Base-by-base conservation (phyloP, 768 basidiomycete species). In the Russula brevipes region DNA sequence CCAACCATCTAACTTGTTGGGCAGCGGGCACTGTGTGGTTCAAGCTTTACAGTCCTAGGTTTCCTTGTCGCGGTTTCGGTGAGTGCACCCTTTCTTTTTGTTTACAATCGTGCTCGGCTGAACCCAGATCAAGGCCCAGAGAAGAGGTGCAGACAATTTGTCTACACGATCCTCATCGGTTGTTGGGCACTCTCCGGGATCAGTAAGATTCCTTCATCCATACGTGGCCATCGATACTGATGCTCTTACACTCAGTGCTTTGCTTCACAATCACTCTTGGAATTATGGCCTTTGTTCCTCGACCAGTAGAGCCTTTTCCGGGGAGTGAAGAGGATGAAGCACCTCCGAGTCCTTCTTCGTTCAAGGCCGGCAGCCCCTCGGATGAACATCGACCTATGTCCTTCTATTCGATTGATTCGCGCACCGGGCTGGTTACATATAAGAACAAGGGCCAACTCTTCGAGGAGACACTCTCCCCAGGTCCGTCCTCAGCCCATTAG, bases 61-160 rank as follows among this genome's bases (percentile, higher is more conserved):
- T 66, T 59, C 58, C 65, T 41, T 66, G 65, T 57, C 47, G 14
- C 39, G 36, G 30, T 12, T 54, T 66, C 36, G 33, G 65, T 66
- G 54, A 52, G 59, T 46, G n/a, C 30, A 5, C 31, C 30, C n/a
- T 5, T 6, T 30, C 38, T 31, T 30, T 42, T 31, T 39, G 5
- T 41, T 50, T 14, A 16, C 12, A 39, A 16, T 51, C 14, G 33
- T 30, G 12, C 35, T 46, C 16, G 10, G 33, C 54, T 35, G 39
- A 49, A 42, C 33, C 33, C 35, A n/a, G 36, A 24, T 24, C 12
- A 5, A 65, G 65, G 44, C 7, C 42, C 65, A 30, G 54, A 47
- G 19, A 6, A 36, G 10, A 5, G 5, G 11, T 66, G 65, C 36
- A 50, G 45, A 45, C 6, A 35, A 2, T 45, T 53, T 19, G 11